Evolutionary conservation across 768 basidiomycete genomes (phyloP).

Genomic region (Mycena olivaceomarginata): DNA sequence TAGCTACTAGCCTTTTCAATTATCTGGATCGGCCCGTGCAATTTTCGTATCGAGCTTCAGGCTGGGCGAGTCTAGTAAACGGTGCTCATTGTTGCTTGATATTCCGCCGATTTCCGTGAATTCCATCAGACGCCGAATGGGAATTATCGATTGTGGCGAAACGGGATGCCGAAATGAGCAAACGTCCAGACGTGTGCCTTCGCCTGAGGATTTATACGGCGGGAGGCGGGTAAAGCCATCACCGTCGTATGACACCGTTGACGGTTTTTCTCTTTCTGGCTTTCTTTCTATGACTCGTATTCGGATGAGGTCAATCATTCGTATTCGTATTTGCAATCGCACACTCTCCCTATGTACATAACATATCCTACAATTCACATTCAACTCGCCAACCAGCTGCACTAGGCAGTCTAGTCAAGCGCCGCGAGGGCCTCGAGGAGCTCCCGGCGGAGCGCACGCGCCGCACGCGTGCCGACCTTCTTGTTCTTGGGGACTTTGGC

Average conservation of each 20-base stretch:
- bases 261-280: too few relatives aligned
- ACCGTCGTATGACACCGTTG: conserved; percentile 23
- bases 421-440: conserved; percentile 31
- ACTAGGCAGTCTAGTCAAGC: conserved; percentile 26
- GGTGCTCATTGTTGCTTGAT: conserved; percentile 12
- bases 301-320: too few relatives aligned
- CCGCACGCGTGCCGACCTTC: conserved; percentile 37
- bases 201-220: not conserved
- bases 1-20: too few relatives aligned
- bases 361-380: not conserved
- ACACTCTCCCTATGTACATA: too few relatives aligned
- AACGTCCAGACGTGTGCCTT: not conserved
- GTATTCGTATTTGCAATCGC: too few relatives aligned
- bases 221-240: not conserved
- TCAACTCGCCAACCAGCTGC: conserved; percentile 11
- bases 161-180: conserved; percentile 16
- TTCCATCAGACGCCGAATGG: conserved; percentile 10
- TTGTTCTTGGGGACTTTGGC: conserved; percentile 17
- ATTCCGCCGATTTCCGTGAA: not conserved
- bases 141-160: not conserved
- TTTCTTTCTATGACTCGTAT: too few relatives aligned
- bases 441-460: conserved; percentile 38
- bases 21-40: conserved; percentile 35
- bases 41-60: conserved; percentile 35
- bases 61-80: conserved; percentile 35